Evolutionary conservation across 805 yeast genomes (phyloP).

Genomic region (Kuraishia floccosa): DNA sequence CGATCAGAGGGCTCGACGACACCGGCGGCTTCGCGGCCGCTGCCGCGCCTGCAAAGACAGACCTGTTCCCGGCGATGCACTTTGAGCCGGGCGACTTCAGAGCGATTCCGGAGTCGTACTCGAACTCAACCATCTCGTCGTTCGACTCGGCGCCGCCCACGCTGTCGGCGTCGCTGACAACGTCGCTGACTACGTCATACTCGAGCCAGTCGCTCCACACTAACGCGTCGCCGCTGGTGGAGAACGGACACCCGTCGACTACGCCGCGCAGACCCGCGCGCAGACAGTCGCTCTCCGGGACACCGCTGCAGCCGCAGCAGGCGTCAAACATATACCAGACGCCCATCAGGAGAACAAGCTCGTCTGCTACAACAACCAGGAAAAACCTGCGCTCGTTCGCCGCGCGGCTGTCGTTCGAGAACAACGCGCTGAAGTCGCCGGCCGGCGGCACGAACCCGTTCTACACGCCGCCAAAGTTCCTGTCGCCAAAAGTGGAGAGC

Average conservation of each 20-base stretch:
- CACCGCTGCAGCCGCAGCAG: slow-evolving; percentile 19
- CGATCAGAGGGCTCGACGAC: background rate
- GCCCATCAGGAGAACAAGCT: slow-evolving; percentile 9
- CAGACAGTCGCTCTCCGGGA: slow-evolving; percentile 8
- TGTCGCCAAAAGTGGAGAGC: slow-evolving; percentile 26
- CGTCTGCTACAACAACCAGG: slow-evolving; percentile 18
- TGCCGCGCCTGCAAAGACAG: background rate
- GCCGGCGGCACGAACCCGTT: slow-evolving; percentile 24
- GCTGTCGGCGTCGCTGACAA: slow-evolving; percentile 10
- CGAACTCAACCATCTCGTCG: slow-evolving; percentile 15
- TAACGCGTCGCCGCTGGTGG: too few relatives aligned
- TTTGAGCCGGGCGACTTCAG: background rate
- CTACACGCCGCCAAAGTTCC: slow-evolving; percentile 31
- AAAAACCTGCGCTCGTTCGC: slow-evolving; percentile 24
- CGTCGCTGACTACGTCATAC: slow-evolving; percentile 9
- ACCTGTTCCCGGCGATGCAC: background rate
- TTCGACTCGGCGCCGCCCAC: slow-evolving; percentile 16
- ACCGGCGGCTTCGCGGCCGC: background rate
- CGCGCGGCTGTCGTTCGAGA: slow-evolving; percentile 25
- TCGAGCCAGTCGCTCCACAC: slow-evolving; percentile 6
- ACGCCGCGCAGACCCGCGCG: slow-evolving; percentile 21
- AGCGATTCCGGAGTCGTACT: slow-evolving; percentile 10
- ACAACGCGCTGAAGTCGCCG: slow-evolving; percentile 11
- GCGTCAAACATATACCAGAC: slow-evolving; percentile 10
- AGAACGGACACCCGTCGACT: slow-evolving; percentile 7